Evolutionary conservation across 2,329 filamentous ascomycete species (phyloP), one percentile per base, ranked within the genome.

Genomic region (Aureobasidium melanogenum): DNA sequence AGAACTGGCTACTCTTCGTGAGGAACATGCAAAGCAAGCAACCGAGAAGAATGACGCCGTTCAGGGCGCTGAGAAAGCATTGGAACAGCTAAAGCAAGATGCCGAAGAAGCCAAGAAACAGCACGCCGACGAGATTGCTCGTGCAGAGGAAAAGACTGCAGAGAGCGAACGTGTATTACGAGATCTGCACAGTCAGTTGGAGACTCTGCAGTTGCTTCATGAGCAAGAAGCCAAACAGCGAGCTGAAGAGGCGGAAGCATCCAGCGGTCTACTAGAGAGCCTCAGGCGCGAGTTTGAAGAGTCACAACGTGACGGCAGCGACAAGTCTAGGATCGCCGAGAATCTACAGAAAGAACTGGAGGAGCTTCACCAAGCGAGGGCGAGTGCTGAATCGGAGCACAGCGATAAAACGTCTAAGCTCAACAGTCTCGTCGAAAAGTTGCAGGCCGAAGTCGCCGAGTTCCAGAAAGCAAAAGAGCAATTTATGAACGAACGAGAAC

Each of bases 251-350:
- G 59, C 56, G 15, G 36, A 44, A 51, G 48, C 34, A 32, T 44
- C 48, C 6, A 28, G 19, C 39, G 28, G 9, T 30, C 38, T 63
- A 5, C 50, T 67, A 22, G 48, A 62, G 17, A 56, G 51, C 4
- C 41, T 66, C 9, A 65, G 54, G n/a, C 32, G n/a, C 2, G 36
- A 66, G 22, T 44, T 67, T 1, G 48, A 63, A 30, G 24, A 47
- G 19, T 41, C 63, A 39, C 66, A 68, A 46, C 61, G 65, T 19
- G 63, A 66, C 26, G 68, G 65, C 32, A 63, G 38, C 12, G 64
- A 67, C 41, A 64, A 64, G n/a, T 61, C 62, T 24, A 48, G 62
- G 17, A 60, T 66, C 12, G 62, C 66, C 5, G 63, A 66, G 32
- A 59, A 52, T 4, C 50, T 68, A 1, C 65, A 67, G 48, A 56